Evolutionary conservation across 2,329 filamentous ascomycete genomes (phyloP).

Genomic region (Coleophoma crateriformis): DNA sequence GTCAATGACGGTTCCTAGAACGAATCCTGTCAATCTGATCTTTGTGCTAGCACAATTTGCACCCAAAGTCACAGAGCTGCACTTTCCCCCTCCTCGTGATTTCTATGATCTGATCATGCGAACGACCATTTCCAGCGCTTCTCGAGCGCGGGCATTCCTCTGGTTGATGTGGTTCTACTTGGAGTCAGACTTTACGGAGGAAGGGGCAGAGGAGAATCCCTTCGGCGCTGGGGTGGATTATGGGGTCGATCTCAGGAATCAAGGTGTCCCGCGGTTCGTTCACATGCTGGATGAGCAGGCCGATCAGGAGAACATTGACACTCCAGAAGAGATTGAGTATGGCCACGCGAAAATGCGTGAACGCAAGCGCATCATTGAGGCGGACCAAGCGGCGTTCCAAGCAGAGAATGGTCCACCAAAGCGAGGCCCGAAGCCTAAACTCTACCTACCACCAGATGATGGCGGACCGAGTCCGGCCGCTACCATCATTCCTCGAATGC

Average conservation of each 20-base stretch:
- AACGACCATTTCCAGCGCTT: conserved; percentile 72
- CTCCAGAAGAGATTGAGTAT: conserved; percentile 62
- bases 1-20: conserved; percentile 62
- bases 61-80: conserved; percentile 84
- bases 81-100: conserved; percentile 79
- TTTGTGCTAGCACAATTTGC: conserved; percentile 91
- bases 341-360: conserved; percentile 70
- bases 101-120: conserved; percentile 98
- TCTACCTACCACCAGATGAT: conserved; percentile 30
- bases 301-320: conserved; percentile 68
- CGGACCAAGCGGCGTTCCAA: conserved; percentile 52
- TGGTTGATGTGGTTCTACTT: conserved; percentile 99
- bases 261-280: conserved; percentile 63
- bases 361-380: conserved; percentile 68
- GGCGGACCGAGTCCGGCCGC: conserved; percentile 42
- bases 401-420: conserved; percentile 44
- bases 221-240: conserved; percentile 73
- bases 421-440: conserved; percentile 36
- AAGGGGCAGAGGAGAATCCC: conserved; percentile 84
- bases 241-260: conserved; percentile 57
- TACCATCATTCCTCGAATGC: conserved; percentile 55
- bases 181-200: conserved; percentile 87
- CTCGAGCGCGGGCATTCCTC: conserved; percentile 80
- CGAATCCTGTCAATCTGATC: conserved; percentile 95
- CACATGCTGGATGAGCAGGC: conserved; percentile 62